Base-by-base conservation (phyloP, 1,139 yeast species). In the Suhomyces terraborum region DNA sequence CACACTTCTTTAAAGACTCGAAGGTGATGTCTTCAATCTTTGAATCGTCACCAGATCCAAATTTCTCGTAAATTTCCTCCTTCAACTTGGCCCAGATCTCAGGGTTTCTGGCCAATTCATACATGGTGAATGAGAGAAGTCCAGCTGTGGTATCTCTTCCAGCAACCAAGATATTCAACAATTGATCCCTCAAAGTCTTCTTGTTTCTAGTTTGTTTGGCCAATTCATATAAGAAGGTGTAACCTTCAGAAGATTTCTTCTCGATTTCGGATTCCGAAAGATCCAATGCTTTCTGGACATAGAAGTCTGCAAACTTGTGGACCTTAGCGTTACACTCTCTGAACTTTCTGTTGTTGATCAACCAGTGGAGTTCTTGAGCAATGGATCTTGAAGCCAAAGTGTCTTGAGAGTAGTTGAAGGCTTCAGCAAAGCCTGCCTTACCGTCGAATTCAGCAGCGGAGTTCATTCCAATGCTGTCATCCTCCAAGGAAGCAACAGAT, bases 111-210 rank as follows among this genome's bases (percentile, higher is more conserved):
- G 75, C 66, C 48, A 71, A 62, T 53, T 72, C 77, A 44, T 56
- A 66, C 39, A 69, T 56, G n/a, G 66, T 51, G 43, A 70, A 71
- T 12, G 76, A 68, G 43, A 70, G 62, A 41, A 70, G 62, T 9
- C 74, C 74, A 7, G 77, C 76, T 30, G 77, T 71, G 32, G 77
- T 72, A 51, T 71, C 77, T 58, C 77, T 63, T 28, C 76, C 77
- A 22, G 77, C 77, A 36, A 71, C 47, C 50, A 72, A 62, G 32
- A 72, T 69, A 52, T 71, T 72, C 55, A 72, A 66, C 40, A 68
- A 58, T 55, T 72, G 77, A 51, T 71, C 75, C 47, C 73, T 65
- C 46, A 72, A 66, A 19, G 67, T 63, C 39, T 47, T 56, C 25
- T 73, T 73, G 51, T 71, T 65, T 51, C 73, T 64, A 8, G 76